A percentile compares a stretch with the other conserved stretches of the same genome.
These are phyloP conservation scores for Schwanniomyces polymorphus DNA, from an alignment of 805 yeast genomes.

Conservation along the genomic window DNA sequence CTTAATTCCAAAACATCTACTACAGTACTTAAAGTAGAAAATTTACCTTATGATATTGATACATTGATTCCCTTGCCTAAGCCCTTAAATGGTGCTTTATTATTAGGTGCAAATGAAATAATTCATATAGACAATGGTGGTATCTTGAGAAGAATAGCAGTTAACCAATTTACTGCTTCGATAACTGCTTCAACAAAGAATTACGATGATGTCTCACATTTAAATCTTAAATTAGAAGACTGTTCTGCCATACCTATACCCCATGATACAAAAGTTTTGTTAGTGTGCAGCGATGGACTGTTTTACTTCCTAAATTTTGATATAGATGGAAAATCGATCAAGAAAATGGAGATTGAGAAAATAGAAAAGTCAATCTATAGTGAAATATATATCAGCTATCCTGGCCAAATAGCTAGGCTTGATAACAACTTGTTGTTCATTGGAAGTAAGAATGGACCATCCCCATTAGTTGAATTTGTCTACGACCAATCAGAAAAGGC, in stretches of 20 bases:
- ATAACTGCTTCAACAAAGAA: slow-evolving; percentile 35
- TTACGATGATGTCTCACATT: slow-evolving; percentile 46
- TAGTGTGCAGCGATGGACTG: slow-evolving; percentile 33
- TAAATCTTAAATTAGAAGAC: slow-evolving; percentile 58
- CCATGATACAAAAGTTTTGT: slow-evolving; percentile 32
- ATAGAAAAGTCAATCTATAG: slow-evolving; percentile 25
- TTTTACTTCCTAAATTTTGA: slow-evolving; percentile 35
- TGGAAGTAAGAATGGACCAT: slow-evolving; percentile 61
- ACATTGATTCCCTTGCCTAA: slow-evolving; percentile 59
- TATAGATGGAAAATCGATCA: slow-evolving; percentile 44
- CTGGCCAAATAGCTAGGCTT: slow-evolving; percentile 42
- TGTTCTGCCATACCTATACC: slow-evolving; percentile 38
- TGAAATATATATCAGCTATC: slow-evolving; percentile 35
- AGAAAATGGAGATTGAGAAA: slow-evolving; percentile 30
- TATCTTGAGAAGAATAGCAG: slow-evolving; percentile 58
- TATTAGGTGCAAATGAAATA: slow-evolving; percentile 74
- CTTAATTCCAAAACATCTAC: slow-evolving; percentile 57
- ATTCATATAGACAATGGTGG: slow-evolving; percentile 82
- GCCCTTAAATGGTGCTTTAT: slow-evolving; percentile 68
- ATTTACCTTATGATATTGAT: slow-evolving; percentile 74
- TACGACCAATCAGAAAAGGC: slow-evolving; percentile 15
- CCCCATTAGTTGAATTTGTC: slow-evolving; percentile 48
- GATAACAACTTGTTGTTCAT: slow-evolving; percentile 52
- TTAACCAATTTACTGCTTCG: slow-evolving; percentile 52
- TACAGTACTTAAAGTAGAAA: slow-evolving; percentile 61